phyloP scores from a whole-genome alignment of 805 yeast genomes.

The Yamadazyma olivae region DNA sequence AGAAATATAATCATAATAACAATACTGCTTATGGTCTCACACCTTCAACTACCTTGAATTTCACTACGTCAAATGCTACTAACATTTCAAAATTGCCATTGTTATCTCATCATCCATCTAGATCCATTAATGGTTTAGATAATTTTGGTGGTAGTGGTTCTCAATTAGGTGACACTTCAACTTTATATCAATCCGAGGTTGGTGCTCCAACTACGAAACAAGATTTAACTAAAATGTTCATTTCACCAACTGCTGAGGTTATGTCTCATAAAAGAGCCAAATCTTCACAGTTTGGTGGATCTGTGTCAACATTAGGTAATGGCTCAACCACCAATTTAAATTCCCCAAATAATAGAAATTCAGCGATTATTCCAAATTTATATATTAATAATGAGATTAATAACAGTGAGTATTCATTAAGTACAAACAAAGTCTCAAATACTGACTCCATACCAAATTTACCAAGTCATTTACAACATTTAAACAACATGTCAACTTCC shows the following conservation, averaged over 20 bases:
- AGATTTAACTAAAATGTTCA: slow-evolving; percentile 53
- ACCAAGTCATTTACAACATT: slow-evolving; percentile 9
- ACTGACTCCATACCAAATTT: not conserved
- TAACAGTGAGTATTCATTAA: slow-evolving; percentile 28
- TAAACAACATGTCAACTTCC: slow-evolving; percentile 4
- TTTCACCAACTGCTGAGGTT: slow-evolving; percentile 79
- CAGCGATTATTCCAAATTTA: slow-evolving; percentile 32
- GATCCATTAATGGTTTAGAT: slow-evolving; percentile 14
- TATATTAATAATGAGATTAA: slow-evolving; percentile 37
- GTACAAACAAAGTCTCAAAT: slow-evolving; percentile 5
- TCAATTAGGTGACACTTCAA: slow-evolving; percentile 30
- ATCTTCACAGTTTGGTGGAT: slow-evolving; percentile 21
- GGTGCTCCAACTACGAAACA: slow-evolving; percentile 31
- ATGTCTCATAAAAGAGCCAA: slow-evolving; percentile 44
- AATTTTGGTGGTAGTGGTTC: slow-evolving; percentile 12
- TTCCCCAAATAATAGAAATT: slow-evolving; percentile 26
- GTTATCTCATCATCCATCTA: slow-evolving; percentile 21
- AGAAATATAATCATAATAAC: slow-evolving; percentile 13
- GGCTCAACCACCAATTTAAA: slow-evolving; percentile 10
- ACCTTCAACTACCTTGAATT: slow-evolving; percentile 17
- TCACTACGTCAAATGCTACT: slow-evolving; percentile 9
- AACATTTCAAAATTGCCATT: slow-evolving; percentile 35
- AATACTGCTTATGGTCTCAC: slow-evolving; percentile 18
- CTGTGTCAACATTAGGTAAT: slow-evolving; percentile 16
- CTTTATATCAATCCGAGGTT: slow-evolving; percentile 29